Evolutionary conservation across 768 basidiomycete genomes (phyloP), one percentile per base, ranked within the genome.

Genomic region (Strobilomyces echinocephalus): DNA sequence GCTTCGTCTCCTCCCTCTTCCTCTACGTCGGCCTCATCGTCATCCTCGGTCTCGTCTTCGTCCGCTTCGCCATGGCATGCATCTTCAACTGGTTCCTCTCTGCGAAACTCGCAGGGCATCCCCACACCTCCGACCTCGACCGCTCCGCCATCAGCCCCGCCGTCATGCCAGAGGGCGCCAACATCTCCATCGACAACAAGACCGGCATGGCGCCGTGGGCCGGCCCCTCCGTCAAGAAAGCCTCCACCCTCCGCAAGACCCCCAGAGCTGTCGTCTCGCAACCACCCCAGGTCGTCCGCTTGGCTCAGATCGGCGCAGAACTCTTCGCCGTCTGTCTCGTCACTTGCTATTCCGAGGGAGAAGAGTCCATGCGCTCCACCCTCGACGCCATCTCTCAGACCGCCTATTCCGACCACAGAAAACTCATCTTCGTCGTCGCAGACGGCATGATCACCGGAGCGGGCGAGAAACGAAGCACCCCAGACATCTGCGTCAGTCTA

Each of bases 401-500:
- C 4, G 85, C 79, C 4, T 99, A 98, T 69, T 91, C 92, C 5
- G 97, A 98, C 72, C 76, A 83, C 39, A 79, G 97, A 54, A 99
- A 99, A 67, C 76, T 99, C 20, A 70, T 99, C 45, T 95, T 97
- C 69, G 77, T 99, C 52, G 88, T 99, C 11, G 94, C 94, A 44
- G 97, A 99, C 69, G 97, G 97, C 1, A 97, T 99, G 92, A 94
- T 99, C 59, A 98, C 95, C 1, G 97, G 97, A 33, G 88, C 87
- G 5, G 97, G 97, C 34, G 97, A 98, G 77, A 95, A 94, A 73
- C 78, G 76, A 62, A 94, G 91, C 57, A 99, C 97, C 8, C 97
- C 97, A 8, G 97, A 99, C 69, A 94, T 93, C 43, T 98, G 95
- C 65, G 95, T 98, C 39, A 78, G 84, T 38, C 68, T 99, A 51